A percentile compares a stretch with the other conserved stretches of the same genome.
Evolutionary conservation across 225 moss, liverwort and hornwort species (phyloP).

Genomic region (Rhytidiadelphus loreus): DNA sequence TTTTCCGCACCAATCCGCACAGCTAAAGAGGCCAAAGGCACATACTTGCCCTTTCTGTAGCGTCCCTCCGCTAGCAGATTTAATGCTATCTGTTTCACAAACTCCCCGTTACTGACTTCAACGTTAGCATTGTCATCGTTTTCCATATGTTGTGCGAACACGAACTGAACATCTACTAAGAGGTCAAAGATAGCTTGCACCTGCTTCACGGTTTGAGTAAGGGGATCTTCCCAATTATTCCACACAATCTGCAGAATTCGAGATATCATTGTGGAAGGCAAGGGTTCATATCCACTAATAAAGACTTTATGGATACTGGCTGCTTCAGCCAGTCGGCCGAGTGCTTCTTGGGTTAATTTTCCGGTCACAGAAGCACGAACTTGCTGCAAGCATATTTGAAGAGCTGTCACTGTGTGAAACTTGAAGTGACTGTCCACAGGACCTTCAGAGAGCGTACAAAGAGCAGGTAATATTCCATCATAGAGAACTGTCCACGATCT

Average conservation of each 20-base stretch:
- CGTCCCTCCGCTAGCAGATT: slow-evolving; percentile 87
- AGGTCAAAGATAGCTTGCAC: slow-evolving; percentile 95
- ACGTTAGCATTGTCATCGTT: neutral
- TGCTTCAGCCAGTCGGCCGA: slow-evolving; percentile 18
- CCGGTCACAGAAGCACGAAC: slow-evolving; percentile 80
- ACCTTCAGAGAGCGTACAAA: slow-evolving; percentile 76
- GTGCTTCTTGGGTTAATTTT: slow-evolving; percentile 43
- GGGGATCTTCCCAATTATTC: slow-evolving; percentile 99
- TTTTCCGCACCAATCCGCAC: slow-evolving; percentile 71
- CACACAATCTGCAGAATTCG: slow-evolving; percentile 79
- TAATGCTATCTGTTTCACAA: slow-evolving; percentile 65
- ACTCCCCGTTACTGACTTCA: slow-evolving; percentile 28
- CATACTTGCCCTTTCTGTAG: slow-evolving; percentile 93
- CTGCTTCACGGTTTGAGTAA: slow-evolving; percentile 98
- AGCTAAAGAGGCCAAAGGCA: slow-evolving; percentile 81
- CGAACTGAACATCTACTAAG: slow-evolving; percentile 81
- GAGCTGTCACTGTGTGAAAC: slow-evolving; percentile 89
- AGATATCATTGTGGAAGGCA: slow-evolving; percentile 45
- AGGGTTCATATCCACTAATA: slow-evolving; percentile 41
- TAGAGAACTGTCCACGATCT: slow-evolving; percentile 80
- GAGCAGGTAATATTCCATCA: slow-evolving; percentile 84
- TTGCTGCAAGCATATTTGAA: slow-evolving; percentile 97
- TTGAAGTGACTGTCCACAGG: slow-evolving; percentile 98
- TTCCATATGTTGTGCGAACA: slow-evolving; percentile 18
- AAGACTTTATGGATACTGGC: slow-evolving; percentile 17